Conservation (phyloP, 768 basidiomycete species). For the Leccinum pellstonianum region DNA sequence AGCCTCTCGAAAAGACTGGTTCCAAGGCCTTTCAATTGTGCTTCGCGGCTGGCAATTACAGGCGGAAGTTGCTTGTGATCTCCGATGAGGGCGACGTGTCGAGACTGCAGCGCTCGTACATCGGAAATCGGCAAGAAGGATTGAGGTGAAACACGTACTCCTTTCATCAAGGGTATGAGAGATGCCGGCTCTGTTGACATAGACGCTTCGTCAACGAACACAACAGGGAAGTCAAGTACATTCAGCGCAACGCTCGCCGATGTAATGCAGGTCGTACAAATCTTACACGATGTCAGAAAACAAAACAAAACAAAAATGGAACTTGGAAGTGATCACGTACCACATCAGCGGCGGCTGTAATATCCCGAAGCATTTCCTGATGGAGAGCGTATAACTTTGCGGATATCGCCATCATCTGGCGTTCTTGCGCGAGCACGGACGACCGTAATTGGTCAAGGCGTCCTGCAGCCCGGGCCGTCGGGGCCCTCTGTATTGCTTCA, state of each 20-base stretch:
- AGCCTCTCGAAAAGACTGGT: slow-evolving; percentile 87
- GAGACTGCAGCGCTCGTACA: slow-evolving; percentile 48
- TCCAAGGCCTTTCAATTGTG: slow-evolving; percentile 68
- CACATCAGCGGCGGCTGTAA: slow-evolving; percentile 68
- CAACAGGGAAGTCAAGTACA: slow-evolving; percentile 85
- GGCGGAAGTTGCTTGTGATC: slow-evolving; percentile 96
- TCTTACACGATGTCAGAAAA: slow-evolving; percentile 39
- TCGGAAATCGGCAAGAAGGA: slow-evolving; percentile 9
- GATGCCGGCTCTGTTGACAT: slow-evolving; percentile 96
- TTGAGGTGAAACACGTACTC: slow-evolving; percentile 52
- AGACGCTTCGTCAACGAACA: slow-evolving; percentile 92
- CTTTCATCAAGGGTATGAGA: slow-evolving; percentile 91
- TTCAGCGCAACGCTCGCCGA: slow-evolving; percentile 64
- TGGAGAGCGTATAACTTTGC: slow-evolving; percentile 53
- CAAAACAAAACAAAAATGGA: slow-evolving; percentile 1
- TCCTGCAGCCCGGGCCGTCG: slow-evolving; percentile 11
- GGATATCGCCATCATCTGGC: slow-evolving; percentile 34
- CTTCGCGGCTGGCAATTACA: slow-evolving; percentile 76
- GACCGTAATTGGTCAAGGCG: slow-evolving; percentile 33
- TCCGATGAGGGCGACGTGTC: slow-evolving; percentile 87
- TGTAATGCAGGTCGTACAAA: slow-evolving; percentile 87
- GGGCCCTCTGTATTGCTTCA: slow-evolving; percentile 16
- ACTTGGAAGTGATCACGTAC: slow-evolving; percentile 42
- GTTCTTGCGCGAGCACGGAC: slow-evolving; percentile 26
- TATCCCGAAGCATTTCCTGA: slow-evolving; percentile 62